Evolutionary conservation across 1,284 basidiomycete species (phyloP), one percentile per base, ranked within the genome.

Genomic region (Rhodotorula sp.): DNA sequence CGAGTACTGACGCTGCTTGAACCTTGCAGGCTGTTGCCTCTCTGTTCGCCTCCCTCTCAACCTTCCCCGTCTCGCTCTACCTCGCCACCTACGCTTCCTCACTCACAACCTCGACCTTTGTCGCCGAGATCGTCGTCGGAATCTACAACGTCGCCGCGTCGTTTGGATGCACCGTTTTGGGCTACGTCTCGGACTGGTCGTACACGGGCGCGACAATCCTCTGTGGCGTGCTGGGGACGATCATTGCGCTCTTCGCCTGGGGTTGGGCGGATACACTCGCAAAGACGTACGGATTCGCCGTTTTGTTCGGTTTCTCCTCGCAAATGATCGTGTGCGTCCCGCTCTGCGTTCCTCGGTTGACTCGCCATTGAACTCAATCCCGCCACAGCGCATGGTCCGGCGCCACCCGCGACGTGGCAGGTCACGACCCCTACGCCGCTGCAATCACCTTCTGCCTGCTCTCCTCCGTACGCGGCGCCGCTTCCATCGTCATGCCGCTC

Each of bases 21-120:
- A n/a, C n/a, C 30, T 4, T 7, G 19, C 60, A 67, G 66, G 22
- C 11, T 9, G 7, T 59, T 17, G 53, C 62, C 11, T 55, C 56
- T 1, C 20, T 60, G 0, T 17, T 68, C 57, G 51, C 57, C 6
- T 47, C 46, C 0, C 51, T 68, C 2, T 34, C 66, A 4, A 64
- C 54, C 32, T 47, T 68, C 20, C 66, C 66, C 19, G 66, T 68
- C 27, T n/a, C 62, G 2, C 58, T 60, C 30, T 68, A 64, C 58
- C 62, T 64, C 36, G 61, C 66, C 4, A 20, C 36, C 2, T 68
- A 64, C 53, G 48, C 66, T 34, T 10, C 47, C 19, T 44, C 57
- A 9, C 52, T 59, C n/a, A 47, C 60, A 22, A 19, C 19, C 24
- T 52, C 55, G 1, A 46, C 54, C 17, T 36, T 36, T 13, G 58